Conservation (phyloP, 768 basidiomycete genomes). For the Podaxis sp. region DNA sequence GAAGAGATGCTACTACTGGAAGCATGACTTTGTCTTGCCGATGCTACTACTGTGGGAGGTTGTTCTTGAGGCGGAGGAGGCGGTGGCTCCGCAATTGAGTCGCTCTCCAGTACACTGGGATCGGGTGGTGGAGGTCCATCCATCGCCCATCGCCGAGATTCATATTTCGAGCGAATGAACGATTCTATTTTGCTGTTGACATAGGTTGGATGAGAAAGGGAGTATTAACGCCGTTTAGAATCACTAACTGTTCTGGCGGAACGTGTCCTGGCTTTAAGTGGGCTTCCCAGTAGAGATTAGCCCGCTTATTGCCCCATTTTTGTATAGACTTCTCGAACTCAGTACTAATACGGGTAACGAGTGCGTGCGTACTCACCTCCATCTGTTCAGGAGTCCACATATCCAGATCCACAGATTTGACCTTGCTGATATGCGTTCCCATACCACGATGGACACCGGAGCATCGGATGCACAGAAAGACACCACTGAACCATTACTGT, state of each 20-base stretch:
- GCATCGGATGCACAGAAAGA: constrained; percentile 95
- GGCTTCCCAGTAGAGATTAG: constrained; percentile 97
- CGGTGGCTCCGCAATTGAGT: constrained; percentile 24
- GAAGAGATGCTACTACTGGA: constrained; percentile 27
- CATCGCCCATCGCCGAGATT: constrained; percentile 88
- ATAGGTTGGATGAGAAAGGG: not conserved
- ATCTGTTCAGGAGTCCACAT: constrained; percentile 98
- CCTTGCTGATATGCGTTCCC: constrained; percentile 97
- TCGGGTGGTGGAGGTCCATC: constrained; percentile 85
- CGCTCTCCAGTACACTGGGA: constrained; percentile 72
- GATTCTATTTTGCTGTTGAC: constrained; percentile 6
- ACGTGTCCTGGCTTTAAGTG: constrained; percentile 90
- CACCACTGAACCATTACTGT: constrained; percentile 53
- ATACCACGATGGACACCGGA: constrained; percentile 97
- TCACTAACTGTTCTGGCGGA: constrained; percentile 90
- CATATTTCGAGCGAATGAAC: constrained; percentile 63
- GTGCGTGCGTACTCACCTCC: constrained; percentile 53
- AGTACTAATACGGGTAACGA: not conserved
- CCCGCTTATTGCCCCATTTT: constrained; percentile 92
- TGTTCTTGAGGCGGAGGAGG: constrained; percentile 27
- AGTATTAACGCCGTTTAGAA: not conserved
- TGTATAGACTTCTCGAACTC: constrained; percentile 62
- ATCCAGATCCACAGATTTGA: constrained; percentile 97
- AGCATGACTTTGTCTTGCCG: constrained; percentile 31
- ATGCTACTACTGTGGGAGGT: constrained; percentile 20